Evolutionary conservation across 768 basidiomycete species (phyloP).

Genomic region (Tremella mesenterica): DNA sequence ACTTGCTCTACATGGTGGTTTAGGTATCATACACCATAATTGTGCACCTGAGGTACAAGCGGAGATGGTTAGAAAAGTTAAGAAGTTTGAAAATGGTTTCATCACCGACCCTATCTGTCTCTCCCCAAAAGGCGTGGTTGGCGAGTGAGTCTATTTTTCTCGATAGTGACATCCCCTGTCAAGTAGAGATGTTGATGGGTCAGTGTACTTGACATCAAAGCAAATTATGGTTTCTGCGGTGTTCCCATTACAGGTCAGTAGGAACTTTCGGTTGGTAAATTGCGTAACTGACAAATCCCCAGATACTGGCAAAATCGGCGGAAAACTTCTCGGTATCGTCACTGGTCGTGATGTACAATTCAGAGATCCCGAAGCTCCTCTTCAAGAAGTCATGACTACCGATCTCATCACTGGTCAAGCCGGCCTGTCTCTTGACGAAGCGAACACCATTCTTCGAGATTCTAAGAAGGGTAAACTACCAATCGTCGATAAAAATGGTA

Average conservation of each 20-base stretch:
- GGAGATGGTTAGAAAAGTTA: constrained; percentile 93
- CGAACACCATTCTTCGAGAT: constrained; percentile 86
- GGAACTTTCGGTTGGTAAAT: neutral
- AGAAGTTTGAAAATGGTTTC: constrained; percentile 97
- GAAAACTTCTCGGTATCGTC: constrained; percentile 91
- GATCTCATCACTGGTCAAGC: constrained; percentile 73
- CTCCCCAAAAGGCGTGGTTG: constrained; percentile 65
- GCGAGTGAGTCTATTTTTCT: constrained; percentile 49
- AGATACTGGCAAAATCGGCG: constrained; percentile 81
- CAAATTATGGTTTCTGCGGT: constrained; percentile 83
- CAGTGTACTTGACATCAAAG: constrained; percentile 79
- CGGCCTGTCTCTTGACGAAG: constrained; percentile 82
- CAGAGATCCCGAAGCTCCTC: constrained; percentile 56
- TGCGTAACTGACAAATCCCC: constrained; percentile 6
- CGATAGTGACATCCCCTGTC: too few relatives aligned
- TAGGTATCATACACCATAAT: constrained; percentile 98
- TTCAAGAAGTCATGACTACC: constrained; percentile 81
- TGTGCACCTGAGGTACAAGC: constrained; percentile 66
- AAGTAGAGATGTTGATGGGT: neutral
- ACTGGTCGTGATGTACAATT: constrained; percentile 96
- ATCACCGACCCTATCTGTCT: constrained; percentile 90
- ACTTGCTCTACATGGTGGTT: constrained; percentile 72
- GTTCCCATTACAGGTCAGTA: constrained; percentile 94
- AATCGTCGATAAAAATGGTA: constrained; percentile 59
- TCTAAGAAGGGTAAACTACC: constrained; percentile 98